A percentile compares a stretch with the other conserved stretches of the same genome.
Conservation (phyloP, 495 filamentous ascomycete genomes). For the Podospora pseudopauciseta region DNA sequence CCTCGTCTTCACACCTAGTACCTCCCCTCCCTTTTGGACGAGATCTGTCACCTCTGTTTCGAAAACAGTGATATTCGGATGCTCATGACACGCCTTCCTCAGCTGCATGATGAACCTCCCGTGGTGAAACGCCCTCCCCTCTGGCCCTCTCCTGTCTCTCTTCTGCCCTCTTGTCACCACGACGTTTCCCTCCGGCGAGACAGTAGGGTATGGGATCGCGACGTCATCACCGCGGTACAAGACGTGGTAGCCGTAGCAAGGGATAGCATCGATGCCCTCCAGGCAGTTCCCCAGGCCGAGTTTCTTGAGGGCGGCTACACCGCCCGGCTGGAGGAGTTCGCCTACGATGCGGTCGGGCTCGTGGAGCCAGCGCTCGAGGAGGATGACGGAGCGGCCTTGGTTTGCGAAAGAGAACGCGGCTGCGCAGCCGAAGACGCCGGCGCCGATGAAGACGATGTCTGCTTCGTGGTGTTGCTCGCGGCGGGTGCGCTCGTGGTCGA, state of each 20-base stretch:
- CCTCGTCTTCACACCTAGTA: constrained; percentile 71
- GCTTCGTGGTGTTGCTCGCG: constrained; percentile 45
- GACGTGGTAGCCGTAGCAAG: constrained; percentile 79
- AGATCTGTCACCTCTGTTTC: constrained; percentile 66
- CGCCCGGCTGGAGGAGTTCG: constrained; percentile 91
- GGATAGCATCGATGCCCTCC: constrained; percentile 83
- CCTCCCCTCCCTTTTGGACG: constrained; percentile 49
- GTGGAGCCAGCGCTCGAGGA: constrained; percentile 84
- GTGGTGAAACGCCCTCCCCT: constrained; percentile 77
- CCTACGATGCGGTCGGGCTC: constrained; percentile 97
- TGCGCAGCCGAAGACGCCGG: constrained; percentile 84
- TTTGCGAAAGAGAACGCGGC: constrained; percentile 74
- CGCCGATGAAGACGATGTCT: constrained; percentile 87
- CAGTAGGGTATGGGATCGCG: constrained; percentile 68
- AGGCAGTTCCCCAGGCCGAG: constrained; percentile 79
- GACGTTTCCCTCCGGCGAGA: constrained; percentile 29
- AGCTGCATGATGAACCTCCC: constrained; percentile 77
- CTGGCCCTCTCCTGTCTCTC: constrained; percentile 39
- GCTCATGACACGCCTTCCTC: constrained; percentile 59
- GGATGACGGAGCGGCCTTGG: constrained; percentile 86
- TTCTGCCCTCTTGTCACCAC: constrained; percentile 8
- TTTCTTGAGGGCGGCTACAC: constrained; percentile 73
- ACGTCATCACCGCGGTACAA: constrained; percentile 77
- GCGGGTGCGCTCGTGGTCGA: constrained; percentile 27
- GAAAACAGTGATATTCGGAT: constrained; percentile 69